These are phyloP conservation scores for Saussurea involucrata DNA, from an alignment of 129 eudicot species.

Conservation along the genomic window DNA sequence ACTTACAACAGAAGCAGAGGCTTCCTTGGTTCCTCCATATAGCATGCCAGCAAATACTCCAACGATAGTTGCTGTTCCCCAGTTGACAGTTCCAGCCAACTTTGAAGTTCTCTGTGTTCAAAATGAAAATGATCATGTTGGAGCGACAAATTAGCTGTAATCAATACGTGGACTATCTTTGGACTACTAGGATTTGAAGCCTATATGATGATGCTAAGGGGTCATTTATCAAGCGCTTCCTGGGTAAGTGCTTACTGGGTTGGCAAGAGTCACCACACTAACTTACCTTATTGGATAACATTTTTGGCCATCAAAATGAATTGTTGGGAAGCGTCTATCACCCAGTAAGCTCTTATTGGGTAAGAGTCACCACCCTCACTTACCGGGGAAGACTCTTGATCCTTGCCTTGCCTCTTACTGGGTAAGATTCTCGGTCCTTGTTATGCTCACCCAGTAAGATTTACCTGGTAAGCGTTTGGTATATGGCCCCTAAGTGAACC, in stretches of 20 bases:
- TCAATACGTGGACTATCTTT: neutral
- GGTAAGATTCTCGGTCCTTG: neutral
- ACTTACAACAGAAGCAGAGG: slow-evolving; percentile 93
- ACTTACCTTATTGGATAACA: neutral
- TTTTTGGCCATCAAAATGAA: neutral
- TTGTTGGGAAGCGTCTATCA: neutral
- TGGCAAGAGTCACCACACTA: neutral
- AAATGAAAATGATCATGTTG: neutral
- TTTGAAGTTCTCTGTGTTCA: slow-evolving; percentile 44
- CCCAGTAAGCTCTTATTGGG: neutral
- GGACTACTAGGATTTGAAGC: neutral
- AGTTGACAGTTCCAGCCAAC: slow-evolving; percentile 73
- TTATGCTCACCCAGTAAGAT: neutral
- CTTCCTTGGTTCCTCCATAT: slow-evolving; percentile 99
- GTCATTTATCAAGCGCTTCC: neutral
- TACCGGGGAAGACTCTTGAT: neutral
- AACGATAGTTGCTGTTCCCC: slow-evolving; percentile 90
- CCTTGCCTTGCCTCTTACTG: neutral
- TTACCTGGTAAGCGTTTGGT: neutral
- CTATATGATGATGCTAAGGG: neutral
- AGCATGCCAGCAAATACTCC: slow-evolving; percentile 97
- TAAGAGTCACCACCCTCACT: neutral
- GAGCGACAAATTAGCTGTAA: neutral
- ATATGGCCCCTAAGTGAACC: neutral
- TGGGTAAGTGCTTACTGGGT: neutral